These are phyloP conservation scores for Aspergillus quadrilineatus DNA, from an alignment of 2,329 filamentous ascomycete genomes.

Conservation along the genomic window DNA sequence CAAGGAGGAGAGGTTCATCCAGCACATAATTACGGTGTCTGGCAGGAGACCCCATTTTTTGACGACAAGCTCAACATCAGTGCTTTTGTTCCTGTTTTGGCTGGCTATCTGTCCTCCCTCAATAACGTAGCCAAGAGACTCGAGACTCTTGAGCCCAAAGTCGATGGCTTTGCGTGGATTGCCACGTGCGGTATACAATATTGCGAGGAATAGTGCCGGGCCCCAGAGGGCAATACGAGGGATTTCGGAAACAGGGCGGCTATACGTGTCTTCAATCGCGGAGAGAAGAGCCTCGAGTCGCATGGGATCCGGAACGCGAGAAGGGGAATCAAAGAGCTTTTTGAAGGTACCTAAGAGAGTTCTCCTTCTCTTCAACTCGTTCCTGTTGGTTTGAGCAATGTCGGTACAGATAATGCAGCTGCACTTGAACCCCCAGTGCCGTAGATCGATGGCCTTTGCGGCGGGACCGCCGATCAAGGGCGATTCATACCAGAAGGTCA, in stretches of 20 bases:
- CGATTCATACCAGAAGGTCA: slow-evolving; percentile 44
- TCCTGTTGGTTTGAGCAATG: not conserved
- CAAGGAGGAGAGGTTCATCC: slow-evolving; percentile 27
- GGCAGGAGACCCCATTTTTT: slow-evolving; percentile 32
- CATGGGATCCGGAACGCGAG: not conserved
- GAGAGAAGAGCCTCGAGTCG: slow-evolving; percentile 18
- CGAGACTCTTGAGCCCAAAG: slow-evolving; percentile 23
- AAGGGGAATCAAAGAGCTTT: not conserved
- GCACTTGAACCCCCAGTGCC: slow-evolving; percentile 29
- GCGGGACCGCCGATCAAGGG: slow-evolving; percentile 14
- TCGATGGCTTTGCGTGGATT: slow-evolving; percentile 18
- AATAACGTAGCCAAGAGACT: slow-evolving; percentile 28
- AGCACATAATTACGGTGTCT: slow-evolving; percentile 27
- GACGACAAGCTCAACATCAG: slow-evolving; percentile 14
- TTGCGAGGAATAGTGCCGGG: slow-evolving; percentile 21
- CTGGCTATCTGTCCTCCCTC: slow-evolving; percentile 20
- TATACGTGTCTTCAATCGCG: slow-evolving; percentile 25
- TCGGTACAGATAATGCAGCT: slow-evolving; percentile 27
- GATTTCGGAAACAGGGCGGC: slow-evolving; percentile 21
- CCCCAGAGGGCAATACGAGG: slow-evolving; percentile 25
- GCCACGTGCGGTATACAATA: not conserved
- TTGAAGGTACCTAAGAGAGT: slow-evolving; percentile 6
- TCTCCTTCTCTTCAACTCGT: slow-evolving; percentile 16
- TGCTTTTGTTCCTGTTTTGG: not conserved
- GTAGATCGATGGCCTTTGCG: not conserved